phyloP scores from a whole-genome alignment of 1,284 basidiomycete species.

The Entoloma clypeatum region DNA sequence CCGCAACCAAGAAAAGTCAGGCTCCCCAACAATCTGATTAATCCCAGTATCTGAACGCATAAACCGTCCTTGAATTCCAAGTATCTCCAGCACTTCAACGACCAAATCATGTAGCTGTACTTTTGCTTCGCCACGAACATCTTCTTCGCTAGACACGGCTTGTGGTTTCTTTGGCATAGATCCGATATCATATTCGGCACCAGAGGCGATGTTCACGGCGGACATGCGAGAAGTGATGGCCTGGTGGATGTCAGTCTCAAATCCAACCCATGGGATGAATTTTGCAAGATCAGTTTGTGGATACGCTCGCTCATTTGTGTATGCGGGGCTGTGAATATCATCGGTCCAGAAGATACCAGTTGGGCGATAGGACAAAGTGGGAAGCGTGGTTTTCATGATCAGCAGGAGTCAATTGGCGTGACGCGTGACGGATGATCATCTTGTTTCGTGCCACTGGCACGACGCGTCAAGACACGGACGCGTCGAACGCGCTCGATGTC shows the following conservation, averaged over 20 bases:
- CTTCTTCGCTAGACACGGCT: constrained; percentile 6
- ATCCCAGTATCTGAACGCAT: constrained; percentile 2
- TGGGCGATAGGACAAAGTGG: too few species aligned
- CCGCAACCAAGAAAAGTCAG: constrained; percentile 12
- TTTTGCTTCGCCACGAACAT: constrained; percentile 1
- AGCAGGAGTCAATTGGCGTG: too few species aligned
- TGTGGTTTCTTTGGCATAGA: constrained; percentile 1
- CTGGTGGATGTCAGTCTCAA: constrained; percentile 5
- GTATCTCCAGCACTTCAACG: constrained; percentile 6
- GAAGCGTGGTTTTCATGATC: too few species aligned
- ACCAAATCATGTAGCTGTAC: constrained; percentile 4
- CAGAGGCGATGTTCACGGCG: not conserved
- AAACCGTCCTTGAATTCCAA: constrained; percentile 9
- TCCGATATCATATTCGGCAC: constrained; percentile 1
- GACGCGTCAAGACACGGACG: too few species aligned
- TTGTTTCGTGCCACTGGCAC: too few species aligned
- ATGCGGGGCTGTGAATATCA: too few species aligned
- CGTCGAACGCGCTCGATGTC: too few species aligned
- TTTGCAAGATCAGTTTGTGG: constrained; percentile 10
- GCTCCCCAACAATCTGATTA: constrained; percentile 8
- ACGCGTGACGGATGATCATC: too few species aligned
- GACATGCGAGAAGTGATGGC: constrained; percentile 5
- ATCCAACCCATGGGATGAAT: constrained; percentile 3
- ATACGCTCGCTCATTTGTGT: constrained; percentile 1
- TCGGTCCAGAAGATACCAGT: too few species aligned